Evolutionary conservation across 306 rosid genomes (phyloP), one percentile per base, ranked within the genome.

Genomic region (Quercus bicolor): DNA sequence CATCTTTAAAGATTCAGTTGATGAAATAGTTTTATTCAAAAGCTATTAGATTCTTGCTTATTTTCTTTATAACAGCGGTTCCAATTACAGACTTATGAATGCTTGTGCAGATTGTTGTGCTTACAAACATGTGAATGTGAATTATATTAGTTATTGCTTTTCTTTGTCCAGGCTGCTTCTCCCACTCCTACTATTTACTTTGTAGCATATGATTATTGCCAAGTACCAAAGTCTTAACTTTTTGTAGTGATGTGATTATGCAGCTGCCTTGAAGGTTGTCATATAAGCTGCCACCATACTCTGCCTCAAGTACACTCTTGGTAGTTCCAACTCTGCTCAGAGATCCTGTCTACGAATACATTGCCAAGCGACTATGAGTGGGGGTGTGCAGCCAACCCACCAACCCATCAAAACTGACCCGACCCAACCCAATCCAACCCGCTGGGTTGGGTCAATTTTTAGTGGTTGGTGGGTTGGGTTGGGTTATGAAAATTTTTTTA

Each of bases 211-310:
- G 60, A 48, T 55, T 37, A 61, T 75, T 78, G 65, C 53, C 4
- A 26, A 75, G 65, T 82, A 34, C 40, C 40, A 34, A 34, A 34
- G 40, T 34, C 8, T 81, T 77, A 73, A 85, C 61, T 8, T 65
- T 57, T 64, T 31, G 70, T 68, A 40, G 21, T 55, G 24, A 80
- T 48, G 43, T 84, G 77, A 72, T 71, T 65, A 26, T 85, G 91
- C 92, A 87, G 95, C 92, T 87, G 95, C 93, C 26, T 83, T 93
- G 82, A 86, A 74, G 73, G 97, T 91, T 6, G 72, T 91, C 98
- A 6, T 87, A 90, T 86, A 66, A 91, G 87, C 98, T 97, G 3
- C 82, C 60, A 24, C 98, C 95, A 61, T 88, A 86, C 90, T 88
- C 90, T 53, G 85, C 93, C 34, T 69, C 87, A 56, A 91, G 91